Evolutionary conservation across 1,139 yeast species (phyloP).

Genomic region (Suhomyces wounanorum): DNA sequence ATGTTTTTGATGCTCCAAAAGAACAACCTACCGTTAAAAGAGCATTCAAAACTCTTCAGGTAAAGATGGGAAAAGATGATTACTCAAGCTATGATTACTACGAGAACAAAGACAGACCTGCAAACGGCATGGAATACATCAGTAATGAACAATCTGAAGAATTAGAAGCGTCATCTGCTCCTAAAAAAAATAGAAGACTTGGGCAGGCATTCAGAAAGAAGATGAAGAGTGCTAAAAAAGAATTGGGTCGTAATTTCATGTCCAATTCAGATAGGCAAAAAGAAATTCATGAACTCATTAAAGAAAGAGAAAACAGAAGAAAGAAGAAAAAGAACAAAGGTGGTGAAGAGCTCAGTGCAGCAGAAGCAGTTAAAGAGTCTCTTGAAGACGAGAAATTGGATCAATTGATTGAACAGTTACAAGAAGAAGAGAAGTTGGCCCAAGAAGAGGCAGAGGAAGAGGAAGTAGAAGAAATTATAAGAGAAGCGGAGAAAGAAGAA

Average conservation of each 20-base stretch:
- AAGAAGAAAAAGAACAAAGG: constrained; percentile 8
- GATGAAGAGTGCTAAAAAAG: constrained; percentile 31
- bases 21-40: constrained; percentile 26
- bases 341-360: constrained; percentile 4
- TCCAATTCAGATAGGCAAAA: constrained; percentile 29
- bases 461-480: constrained; percentile 1
- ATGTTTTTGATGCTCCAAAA: constrained; percentile 38
- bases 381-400: constrained; percentile 6
- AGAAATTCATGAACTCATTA: constrained; percentile 20
- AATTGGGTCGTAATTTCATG: constrained; percentile 35
- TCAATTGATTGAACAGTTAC: constrained; percentile 7
- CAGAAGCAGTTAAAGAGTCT: constrained; percentile 3
- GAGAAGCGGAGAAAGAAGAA: not conserved
- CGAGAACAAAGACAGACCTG: constrained; percentile 20
- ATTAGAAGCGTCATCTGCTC: constrained; percentile 8
- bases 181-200: constrained; percentile 29
- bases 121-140: constrained; percentile 9
- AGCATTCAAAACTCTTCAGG: constrained; percentile 33
- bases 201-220: constrained; percentile 29
- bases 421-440: not conserved
- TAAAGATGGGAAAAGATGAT: constrained; percentile 35
- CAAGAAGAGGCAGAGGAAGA: constrained; percentile 1
- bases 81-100: constrained; percentile 43
- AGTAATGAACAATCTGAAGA: constrained; percentile 14
- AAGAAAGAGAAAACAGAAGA: constrained; percentile 15